Evolutionary conservation across 2,329 filamentous ascomycete species (phyloP), one percentile per base, ranked within the genome.

Genomic region (Aspergillus niger): DNA sequence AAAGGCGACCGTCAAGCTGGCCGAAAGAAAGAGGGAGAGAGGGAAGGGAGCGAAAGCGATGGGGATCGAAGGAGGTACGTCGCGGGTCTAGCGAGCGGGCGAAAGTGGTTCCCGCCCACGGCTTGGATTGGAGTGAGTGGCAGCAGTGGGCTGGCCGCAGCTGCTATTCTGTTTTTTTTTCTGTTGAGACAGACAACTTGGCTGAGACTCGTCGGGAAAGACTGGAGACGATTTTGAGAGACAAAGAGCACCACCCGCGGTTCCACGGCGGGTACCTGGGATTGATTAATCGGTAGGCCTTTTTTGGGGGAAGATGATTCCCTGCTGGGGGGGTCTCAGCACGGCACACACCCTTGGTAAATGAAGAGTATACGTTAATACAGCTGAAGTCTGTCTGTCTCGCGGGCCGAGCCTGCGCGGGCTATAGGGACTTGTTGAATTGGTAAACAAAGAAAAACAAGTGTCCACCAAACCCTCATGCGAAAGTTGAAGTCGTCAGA

Each of bases 11-110:
- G 50, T 52, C 28, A 50, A 50, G 47, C 47, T 50, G 47, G 47
- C 47, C 47, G 58, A 49, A 59, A 52, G 57, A 50, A 60, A 57
- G 55, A 62, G 60, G 57, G 38, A 24, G 36, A 55, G 32, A 36
- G 32, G 32, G 32, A 36, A 36, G 53, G 53, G 53, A 47, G 52
- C 36, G 36, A 41, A 24, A 36, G 17, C 11, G 41, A 30, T 17
- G 38, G 52, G 24, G 52, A 55, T 15, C 36, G 38, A 44, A 38
- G 22, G 38, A 44, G 52, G 26, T 24, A 55, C 41, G 53, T 24
- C 30, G 53, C 30, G 26, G 22, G 41, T 44, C 41, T 55, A 55
- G 53, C 53, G 53, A 36, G 53, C 53, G 53, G 53, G 53, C 53
- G 53, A 55, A 55, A 55, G 53, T 55, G 53, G 53, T 36, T 55